Percentiles rank a stretch among this genome's conserved stretches.
These are phyloP conservation scores for Boletus rex-veris DNA, from an alignment of 768 basidiomycete species.

Conservation along the genomic window DNA sequence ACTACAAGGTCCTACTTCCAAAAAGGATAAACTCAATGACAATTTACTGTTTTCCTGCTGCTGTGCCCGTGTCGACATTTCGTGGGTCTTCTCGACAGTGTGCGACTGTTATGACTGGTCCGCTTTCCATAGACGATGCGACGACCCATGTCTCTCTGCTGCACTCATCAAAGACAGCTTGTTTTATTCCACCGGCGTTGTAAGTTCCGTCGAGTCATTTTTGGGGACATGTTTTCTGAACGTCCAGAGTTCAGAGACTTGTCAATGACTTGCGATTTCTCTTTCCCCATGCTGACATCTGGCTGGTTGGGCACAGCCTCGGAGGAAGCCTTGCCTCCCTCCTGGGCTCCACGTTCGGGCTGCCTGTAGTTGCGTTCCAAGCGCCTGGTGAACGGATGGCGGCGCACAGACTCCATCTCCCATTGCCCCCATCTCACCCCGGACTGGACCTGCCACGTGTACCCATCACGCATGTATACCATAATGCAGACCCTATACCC, in stretches of 20 bases:
- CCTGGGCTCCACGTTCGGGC: slow-evolving; percentile 61
- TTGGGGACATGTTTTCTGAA: slow-evolving; percentile 7
- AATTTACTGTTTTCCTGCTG: slow-evolving; percentile 89
- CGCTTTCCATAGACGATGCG: slow-evolving; percentile 64
- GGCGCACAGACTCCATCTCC: slow-evolving; percentile 58
- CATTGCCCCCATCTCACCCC: slow-evolving; percentile 39
- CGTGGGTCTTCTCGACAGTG: slow-evolving; percentile 82
- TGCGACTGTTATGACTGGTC: slow-evolving; percentile 72
- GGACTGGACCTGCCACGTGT: slow-evolving; percentile 18
- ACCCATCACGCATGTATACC: slow-evolving; percentile 50
- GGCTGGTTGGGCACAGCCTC: slow-evolving; percentile 61
- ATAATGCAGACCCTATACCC: slow-evolving; percentile 71
- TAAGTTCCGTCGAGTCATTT: slow-evolving; percentile 36
- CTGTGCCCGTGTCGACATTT: slow-evolving; percentile 84
- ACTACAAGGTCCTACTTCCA: slow-evolving; percentile 78
- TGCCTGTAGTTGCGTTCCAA: slow-evolving; percentile 63
- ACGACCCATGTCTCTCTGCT: slow-evolving; percentile 74
- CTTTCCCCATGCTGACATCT: slow-evolving; percentile 58
- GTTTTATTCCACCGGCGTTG: slow-evolving; percentile 89
- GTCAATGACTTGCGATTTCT: slow-evolving; percentile 52
- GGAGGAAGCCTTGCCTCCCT: slow-evolving; percentile 65
- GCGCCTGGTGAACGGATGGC: slow-evolving; percentile 63
- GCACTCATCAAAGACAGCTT: slow-evolving; percentile 84
- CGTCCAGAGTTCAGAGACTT: slow-evolving; percentile 38
- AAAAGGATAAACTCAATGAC: slow-evolving; percentile 92